Evolutionary conservation across 495 filamentous ascomycete genomes (phyloP).

Genomic region (Peziza echinospora): DNA sequence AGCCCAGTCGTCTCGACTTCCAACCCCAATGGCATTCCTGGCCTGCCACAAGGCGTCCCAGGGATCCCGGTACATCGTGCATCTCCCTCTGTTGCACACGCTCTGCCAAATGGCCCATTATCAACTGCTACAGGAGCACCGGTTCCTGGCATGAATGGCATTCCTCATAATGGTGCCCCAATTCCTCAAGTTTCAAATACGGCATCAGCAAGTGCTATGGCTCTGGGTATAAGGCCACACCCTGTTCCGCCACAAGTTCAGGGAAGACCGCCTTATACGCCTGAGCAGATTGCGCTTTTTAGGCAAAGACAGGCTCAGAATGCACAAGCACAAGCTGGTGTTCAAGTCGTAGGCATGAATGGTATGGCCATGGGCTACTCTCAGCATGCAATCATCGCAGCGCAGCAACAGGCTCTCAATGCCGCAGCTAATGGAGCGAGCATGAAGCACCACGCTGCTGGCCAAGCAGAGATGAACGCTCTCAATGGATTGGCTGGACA

Average conservation of each 20-base stretch:
- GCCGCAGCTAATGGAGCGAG: conserved; percentile 8
- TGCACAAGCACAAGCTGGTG: neutral
- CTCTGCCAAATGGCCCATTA: neutral
- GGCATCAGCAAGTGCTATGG: neutral
- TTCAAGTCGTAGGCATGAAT: conserved; percentile 1
- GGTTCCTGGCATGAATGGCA: neutral
- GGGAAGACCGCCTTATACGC: conserved; percentile 6
- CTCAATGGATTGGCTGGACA: neutral
- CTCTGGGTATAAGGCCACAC: neutral
- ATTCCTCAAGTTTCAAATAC: conserved; percentile 1
- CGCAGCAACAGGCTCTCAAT: conserved; percentile 7
- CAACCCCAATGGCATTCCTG: neutral
- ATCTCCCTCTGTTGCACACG: neutral
- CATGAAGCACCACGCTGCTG: conserved; percentile 7
- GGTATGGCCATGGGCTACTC: conserved; percentile 12
- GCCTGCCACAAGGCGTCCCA: conserved; percentile 1
- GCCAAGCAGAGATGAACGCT: conserved; percentile 9
- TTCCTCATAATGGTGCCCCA: conserved; percentile 1
- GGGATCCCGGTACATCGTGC: neutral
- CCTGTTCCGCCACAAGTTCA: neutral
- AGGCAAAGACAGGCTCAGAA: neutral
- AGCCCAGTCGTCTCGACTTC: neutral
- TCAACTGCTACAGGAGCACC: neutral
- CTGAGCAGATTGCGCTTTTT: neutral
- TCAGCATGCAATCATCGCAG: conserved; percentile 10